Evolutionary conservation across 345 rosid species (phyloP), one percentile per base, ranked within the genome.

Genomic region (Pistacia integerrima): DNA sequence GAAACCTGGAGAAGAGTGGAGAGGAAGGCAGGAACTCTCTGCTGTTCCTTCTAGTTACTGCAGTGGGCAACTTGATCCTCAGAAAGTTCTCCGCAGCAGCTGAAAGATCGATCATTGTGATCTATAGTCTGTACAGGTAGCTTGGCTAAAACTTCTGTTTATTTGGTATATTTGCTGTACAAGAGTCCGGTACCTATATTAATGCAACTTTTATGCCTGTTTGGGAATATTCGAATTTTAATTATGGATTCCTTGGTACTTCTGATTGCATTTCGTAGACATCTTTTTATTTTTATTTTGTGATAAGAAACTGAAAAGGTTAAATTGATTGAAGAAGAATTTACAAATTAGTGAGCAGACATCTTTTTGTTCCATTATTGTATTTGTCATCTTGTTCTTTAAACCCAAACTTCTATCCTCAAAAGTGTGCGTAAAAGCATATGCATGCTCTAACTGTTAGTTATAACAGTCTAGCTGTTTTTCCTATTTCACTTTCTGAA

Each of bases 1-100:
- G 79, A 96, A 86, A 87, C 95, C 98, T 0, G 97, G 98, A 14
- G 97, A 93, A 82, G 98, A 93, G 77, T 93, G 99, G 98, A 96
- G 70, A 81, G 98, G 99, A 76, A 91, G 94, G 76, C 91, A 85
- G 81, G 97, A 96, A 69, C 90, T 96, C 58, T 93, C 94, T 48
- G 89, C 93, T 60, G 98, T 93, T 76, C 97, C 97, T 57, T 93
- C 98, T 55, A 93, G 97, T 81, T 96, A 92, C 83, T 90, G 97
- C 71, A 93, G 99, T 63, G 97, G 99, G 46, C 98, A 93, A 76
- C 98, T 96, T 77, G 98, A 96, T 79, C 98, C 99, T n/a, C 82
- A 79, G 84, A 90, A 75, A 83, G 97, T 90, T 77, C 91, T 93
- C 30, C 84, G 75, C 38, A 76, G 89, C 81, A 80, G 87, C 85